Evolutionary conservation across 106 monocot species (phyloP).

Genomic region (Gastrodia elata): DNA sequence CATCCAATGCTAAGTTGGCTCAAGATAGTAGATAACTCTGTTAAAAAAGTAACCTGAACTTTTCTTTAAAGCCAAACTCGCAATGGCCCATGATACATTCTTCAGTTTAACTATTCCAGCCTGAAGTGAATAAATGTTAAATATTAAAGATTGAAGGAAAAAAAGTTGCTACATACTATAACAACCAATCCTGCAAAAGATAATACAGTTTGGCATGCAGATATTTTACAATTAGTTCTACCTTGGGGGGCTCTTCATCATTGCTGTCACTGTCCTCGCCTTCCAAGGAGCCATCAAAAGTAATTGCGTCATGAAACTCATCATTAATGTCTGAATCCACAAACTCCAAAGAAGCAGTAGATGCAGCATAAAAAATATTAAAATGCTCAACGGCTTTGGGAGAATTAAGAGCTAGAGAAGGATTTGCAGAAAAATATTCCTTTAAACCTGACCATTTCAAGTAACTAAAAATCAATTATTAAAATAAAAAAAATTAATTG

Average conservation of each 20-base stretch:
- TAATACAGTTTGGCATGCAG: neutral
- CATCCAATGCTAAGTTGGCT: neutral
- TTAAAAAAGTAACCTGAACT: slow-evolving; percentile 51
- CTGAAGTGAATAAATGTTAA: slow-evolving; percentile 23
- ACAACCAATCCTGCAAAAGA: neutral
- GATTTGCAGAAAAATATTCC: slow-evolving; percentile 86
- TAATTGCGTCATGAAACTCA: slow-evolving; percentile 92
- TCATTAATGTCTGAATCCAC: slow-evolving; percentile 61
- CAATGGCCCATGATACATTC: slow-evolving; percentile 88
- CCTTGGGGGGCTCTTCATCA: slow-evolving; percentile 36
- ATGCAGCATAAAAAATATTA: slow-evolving; percentile 20
- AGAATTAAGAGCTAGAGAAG: slow-evolving; percentile 38
- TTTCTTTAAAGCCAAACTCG: slow-evolving; percentile 56
- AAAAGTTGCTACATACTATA: neutral
- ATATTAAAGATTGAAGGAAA: neutral
- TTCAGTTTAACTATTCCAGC: slow-evolving; percentile 54
- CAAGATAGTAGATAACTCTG: neutral
- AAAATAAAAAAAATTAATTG: neutral
- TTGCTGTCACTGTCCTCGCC: slow-evolving; percentile 89
- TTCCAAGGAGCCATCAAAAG: slow-evolving; percentile 40
- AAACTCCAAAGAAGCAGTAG: slow-evolving; percentile 24
- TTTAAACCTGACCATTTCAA: slow-evolving; percentile 45
- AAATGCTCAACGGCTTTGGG: slow-evolving; percentile 31
- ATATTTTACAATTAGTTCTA: slow-evolving; percentile 5
- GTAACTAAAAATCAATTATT: neutral